phyloP scores from a whole-genome alignment of 768 basidiomycete genomes.

The Serendipita sp. region DNA sequence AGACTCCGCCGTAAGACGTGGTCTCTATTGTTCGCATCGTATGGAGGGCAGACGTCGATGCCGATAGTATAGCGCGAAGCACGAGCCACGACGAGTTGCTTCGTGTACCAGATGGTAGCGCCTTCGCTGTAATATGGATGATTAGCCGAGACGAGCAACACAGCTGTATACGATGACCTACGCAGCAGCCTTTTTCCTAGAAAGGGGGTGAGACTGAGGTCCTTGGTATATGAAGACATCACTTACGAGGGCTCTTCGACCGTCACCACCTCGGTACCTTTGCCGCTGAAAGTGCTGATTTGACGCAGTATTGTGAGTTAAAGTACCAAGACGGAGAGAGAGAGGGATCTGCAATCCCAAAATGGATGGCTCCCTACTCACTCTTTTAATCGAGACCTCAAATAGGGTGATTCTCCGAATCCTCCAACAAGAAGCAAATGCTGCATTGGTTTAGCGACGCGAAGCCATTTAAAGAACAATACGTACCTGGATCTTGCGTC shows the following conservation, averaged over 20 bases:
- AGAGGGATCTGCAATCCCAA: no score
- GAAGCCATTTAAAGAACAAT: no score
- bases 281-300: background rate
- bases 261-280: background rate
- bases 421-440: background rate
- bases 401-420: background rate
- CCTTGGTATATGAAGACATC: background rate
- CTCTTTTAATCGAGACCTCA: background rate
- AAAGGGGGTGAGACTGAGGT: background rate
- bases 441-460: background rate
- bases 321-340: no score
- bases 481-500: background rate
- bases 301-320: no score
- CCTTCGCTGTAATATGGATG: background rate
- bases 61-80: background rate
- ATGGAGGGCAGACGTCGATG: background rate
- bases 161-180: background rate
- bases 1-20: background rate
- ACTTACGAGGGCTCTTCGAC: background rate
- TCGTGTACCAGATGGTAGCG: constrained; percentile 1
- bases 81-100: constrained; percentile 1
- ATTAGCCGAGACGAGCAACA: background rate
- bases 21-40: background rate
- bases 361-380: background rate
- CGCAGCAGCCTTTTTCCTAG: background rate